A percentile compares a stretch with the other conserved stretches of the same genome.
Evolutionary conservation across 176 grass and related monocot genomes (phyloP).

Genomic region (Oryza nivara): DNA sequence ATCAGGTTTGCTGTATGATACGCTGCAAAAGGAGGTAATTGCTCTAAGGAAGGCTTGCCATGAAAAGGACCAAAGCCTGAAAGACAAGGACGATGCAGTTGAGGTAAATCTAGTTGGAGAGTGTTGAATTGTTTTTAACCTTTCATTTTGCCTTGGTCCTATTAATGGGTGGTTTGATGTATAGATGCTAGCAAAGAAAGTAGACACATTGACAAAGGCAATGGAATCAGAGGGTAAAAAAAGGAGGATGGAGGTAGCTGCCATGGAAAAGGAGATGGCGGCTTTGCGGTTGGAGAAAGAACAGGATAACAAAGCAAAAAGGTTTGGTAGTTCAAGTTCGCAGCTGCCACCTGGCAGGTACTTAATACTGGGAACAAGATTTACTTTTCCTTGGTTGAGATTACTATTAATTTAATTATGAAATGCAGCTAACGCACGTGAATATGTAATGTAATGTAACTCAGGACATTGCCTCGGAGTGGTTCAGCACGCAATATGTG

Average conservation of each 20-base stretch:
- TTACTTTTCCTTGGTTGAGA: neutral
- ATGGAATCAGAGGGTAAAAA: conserved; percentile 96
- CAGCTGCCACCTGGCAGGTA: conserved; percentile 75
- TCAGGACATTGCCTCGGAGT: conserved; percentile 54
- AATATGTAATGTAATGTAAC: neutral
- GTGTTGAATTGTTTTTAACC: neutral
- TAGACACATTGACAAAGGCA: conserved; percentile 90
- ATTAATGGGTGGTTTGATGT: conserved; percentile 33
- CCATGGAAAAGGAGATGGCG: conserved; percentile 88
- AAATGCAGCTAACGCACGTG: neutral
- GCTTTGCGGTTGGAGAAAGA: conserved; percentile 81
- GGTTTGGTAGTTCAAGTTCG: conserved; percentile 62
- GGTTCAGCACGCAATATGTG: conserved; percentile 62
- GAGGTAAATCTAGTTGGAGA: conserved; percentile 57
- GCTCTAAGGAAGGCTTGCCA: conserved; percentile 76
- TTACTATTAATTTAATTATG: neutral
- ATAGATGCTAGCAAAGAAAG: conserved; percentile 94
- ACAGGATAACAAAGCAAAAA: conserved; percentile 70
- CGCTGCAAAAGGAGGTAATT: conserved; percentile 92
- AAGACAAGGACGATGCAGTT: conserved; percentile 94
- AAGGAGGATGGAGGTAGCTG: conserved; percentile 79
- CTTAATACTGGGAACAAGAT: neutral
- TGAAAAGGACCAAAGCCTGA: conserved; percentile 91
- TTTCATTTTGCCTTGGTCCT: neutral
- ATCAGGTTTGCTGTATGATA: conserved; percentile 87